A percentile compares a stretch with the other conserved stretches of the same genome.
Evolutionary conservation across 371 early-diverging fungal genomes (phyloP).

Genomic region (Syncephalastrum contaminatum): DNA sequence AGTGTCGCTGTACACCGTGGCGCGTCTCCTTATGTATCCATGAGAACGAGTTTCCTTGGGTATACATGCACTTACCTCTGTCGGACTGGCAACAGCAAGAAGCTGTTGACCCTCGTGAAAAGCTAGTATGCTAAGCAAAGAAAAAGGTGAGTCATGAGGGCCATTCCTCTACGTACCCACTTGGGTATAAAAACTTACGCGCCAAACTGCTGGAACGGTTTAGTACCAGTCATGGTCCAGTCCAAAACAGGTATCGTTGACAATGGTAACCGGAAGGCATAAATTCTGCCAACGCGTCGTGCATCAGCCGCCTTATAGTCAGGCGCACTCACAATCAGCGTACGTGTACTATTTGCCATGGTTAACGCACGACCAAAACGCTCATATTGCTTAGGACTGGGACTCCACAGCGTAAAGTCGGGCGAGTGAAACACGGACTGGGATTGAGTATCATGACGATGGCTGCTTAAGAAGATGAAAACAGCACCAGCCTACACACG

Average conservation of each 20-base stretch:
- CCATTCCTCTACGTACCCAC: no score
- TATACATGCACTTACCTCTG: constrained; percentile 22
- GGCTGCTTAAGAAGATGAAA: constrained; percentile 21
- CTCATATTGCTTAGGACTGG: constrained; percentile 21
- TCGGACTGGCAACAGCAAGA: constrained; percentile 34
- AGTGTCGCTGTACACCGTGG: constrained; percentile 17
- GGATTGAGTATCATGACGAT: constrained; percentile 1
- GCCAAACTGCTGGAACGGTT: constrained; percentile 50
- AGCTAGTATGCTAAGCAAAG: background rate
- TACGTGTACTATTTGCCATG: background rate
- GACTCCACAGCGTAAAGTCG: constrained; percentile 19
- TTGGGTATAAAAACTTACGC: constrained; percentile 13
- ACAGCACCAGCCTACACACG: constrained; percentile 30
- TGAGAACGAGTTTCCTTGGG: no score
- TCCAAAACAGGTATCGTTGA: constrained; percentile 1
- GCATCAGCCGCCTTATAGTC: constrained; percentile 15
- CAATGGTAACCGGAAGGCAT: constrained; percentile 26
- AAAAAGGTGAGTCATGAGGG: background rate
- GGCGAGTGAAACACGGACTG: constrained; percentile 12
- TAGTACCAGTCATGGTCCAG: constrained; percentile 36
- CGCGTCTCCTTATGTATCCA: constrained; percentile 4
- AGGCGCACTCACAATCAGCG: constrained; percentile 38
- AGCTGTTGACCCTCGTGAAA: background rate
- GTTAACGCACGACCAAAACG: constrained; percentile 37
- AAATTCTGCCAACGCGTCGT: constrained; percentile 39